phyloP scores from a whole-genome alignment of 805 yeast genomes.

The Lipomyces mesembrius region DNA sequence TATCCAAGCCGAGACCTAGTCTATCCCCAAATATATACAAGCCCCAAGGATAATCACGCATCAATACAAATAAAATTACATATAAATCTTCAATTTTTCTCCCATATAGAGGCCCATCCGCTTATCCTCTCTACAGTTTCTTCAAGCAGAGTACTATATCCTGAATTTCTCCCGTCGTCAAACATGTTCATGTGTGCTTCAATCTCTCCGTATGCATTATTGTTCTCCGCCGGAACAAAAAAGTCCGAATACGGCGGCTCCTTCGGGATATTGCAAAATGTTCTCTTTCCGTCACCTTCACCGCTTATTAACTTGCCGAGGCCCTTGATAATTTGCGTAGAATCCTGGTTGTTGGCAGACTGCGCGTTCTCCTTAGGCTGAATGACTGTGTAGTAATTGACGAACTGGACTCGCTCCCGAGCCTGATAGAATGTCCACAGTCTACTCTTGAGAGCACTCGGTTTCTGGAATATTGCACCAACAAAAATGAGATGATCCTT shows the following conservation, averaged over 20 bases:
- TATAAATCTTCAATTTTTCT: neutral
- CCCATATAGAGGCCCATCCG: constrained; percentile 24
- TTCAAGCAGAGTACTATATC: constrained; percentile 22
- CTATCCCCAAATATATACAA: neutral
- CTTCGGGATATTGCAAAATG: constrained; percentile 35
- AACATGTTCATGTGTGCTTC: constrained; percentile 36
- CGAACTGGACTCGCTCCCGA: constrained; percentile 23
- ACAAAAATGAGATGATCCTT: constrained; percentile 33
- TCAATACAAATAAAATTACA: neutral
- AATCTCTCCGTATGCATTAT: constrained; percentile 32
- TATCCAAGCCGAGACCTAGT: neutral
- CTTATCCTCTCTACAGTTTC: constrained; percentile 18
- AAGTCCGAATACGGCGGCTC: constrained; percentile 30
- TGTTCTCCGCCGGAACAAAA: constrained; percentile 33
- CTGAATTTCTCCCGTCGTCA: constrained; percentile 23
- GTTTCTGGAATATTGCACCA: constrained; percentile 30
- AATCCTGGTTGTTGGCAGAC: constrained; percentile 1
- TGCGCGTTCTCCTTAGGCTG: constrained; percentile 3
- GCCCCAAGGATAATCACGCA: neutral
- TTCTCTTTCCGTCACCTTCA: constrained; percentile 31
- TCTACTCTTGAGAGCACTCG: constrained; percentile 16
- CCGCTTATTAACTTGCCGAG: constrained; percentile 30
- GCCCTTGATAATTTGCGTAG: constrained; percentile 19
- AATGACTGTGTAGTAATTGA: constrained; percentile 30
- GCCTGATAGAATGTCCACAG: constrained; percentile 28